phyloP scores from a whole-genome alignment of 2,329 filamentous ascomycete genomes.

The Fusarium continuum region DNA sequence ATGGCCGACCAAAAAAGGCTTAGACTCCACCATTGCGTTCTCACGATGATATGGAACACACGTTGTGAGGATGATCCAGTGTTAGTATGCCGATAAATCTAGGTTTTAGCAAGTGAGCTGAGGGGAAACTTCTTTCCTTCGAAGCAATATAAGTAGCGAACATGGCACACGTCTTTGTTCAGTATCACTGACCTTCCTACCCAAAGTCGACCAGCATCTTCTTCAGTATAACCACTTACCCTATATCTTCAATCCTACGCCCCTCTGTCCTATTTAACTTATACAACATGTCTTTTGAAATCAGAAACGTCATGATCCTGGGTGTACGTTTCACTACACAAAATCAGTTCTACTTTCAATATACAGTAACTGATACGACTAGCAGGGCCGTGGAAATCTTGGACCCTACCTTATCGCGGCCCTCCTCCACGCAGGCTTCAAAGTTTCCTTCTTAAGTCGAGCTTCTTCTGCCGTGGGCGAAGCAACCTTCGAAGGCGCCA shows the following conservation, averaged over 20 bases:
- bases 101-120: too few species aligned
- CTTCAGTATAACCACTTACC: background rate
- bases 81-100: background rate
- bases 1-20: background rate
- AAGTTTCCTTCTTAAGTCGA: fast-evolving
- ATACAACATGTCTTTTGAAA: background rate
- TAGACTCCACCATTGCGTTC: constrained; percentile 1
- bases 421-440: background rate
- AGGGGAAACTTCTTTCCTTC: fast-evolving
- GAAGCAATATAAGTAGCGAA: background rate
- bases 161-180: fast-evolving
- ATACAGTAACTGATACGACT: fast-evolving
- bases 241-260: background rate
- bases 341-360: fast-evolving
- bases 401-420: background rate
- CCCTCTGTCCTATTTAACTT: too few species aligned
- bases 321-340: background rate
- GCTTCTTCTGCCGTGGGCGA: fast-evolving
- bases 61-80: background rate
- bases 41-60: background rate
- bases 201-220: fast-evolving
- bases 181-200: fast-evolving
- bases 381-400: constrained; percentile 2
- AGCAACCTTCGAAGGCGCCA: background rate
- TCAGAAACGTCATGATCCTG: constrained; percentile 1